Evolutionary conservation across 2,329 filamentous ascomycete genomes (phyloP).

Genomic region (Periconia sp.): DNA sequence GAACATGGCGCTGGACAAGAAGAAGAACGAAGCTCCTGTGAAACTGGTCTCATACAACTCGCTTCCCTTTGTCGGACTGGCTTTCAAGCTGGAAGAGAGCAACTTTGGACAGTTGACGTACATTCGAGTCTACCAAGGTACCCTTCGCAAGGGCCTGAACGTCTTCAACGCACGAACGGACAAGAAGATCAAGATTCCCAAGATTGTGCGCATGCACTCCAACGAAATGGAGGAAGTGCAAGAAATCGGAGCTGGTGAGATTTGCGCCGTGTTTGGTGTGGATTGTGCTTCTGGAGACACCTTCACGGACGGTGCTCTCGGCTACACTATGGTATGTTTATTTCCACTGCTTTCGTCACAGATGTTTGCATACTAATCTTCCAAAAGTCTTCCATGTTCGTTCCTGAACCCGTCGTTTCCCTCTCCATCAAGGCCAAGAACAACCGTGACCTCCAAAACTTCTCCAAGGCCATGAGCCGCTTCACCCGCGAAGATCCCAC

Average conservation of each 20-base stretch:
- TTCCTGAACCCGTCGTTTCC: conserved; percentile 96
- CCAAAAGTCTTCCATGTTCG: conserved; percentile 79
- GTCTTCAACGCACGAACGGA: conserved; percentile 92
- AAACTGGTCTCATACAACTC: conserved; percentile 92
- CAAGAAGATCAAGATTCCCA: conserved; percentile 94
- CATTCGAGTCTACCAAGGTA: conserved; percentile 96
- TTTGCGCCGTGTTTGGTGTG: conserved; percentile 96
- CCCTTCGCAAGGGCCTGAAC: conserved; percentile 81
- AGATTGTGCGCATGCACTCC: conserved; percentile 98
- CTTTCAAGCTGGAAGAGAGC: conserved; percentile 98
- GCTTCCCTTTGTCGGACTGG: conserved; percentile 89
- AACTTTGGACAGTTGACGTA: conserved; percentile 98
- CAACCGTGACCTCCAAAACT: conserved; percentile 87
- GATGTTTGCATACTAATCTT: conserved; percentile 10
- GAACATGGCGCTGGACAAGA: conserved; percentile 85
- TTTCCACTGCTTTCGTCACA: conserved; percentile 1
- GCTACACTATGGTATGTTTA: conserved; percentile 74
- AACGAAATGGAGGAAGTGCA: conserved; percentile 98
- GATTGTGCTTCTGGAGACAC: conserved; percentile 98
- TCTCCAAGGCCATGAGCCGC: conserved; percentile 97
- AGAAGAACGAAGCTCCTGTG: conserved; percentile 75
- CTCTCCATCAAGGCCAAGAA: conserved; percentile 96
- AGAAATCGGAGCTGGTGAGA: conserved; percentile 93
- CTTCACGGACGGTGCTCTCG: conserved; percentile 90
- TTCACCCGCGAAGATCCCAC: conserved; percentile 99